Conservation (phyloP, 1,284 basidiomycete genomes). For the Sanghuangporus sanghuang region DNA sequence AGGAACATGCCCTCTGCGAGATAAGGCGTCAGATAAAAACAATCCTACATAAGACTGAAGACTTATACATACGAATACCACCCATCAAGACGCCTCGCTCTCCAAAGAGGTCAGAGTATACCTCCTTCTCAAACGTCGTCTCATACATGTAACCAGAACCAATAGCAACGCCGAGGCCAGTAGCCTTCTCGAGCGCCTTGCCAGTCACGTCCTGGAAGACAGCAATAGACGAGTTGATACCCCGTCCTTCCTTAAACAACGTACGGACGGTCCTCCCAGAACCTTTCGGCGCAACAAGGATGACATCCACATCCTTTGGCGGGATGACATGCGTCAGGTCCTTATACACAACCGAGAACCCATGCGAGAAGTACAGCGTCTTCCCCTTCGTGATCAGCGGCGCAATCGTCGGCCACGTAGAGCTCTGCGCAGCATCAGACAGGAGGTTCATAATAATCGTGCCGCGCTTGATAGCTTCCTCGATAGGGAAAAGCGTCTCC, state of each 20-base stretch:
- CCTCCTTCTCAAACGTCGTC: constrained; percentile 99
- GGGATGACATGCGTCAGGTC: constrained; percentile 93
- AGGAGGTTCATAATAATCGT: constrained; percentile 99
- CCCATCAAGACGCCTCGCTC: constrained; percentile 99
- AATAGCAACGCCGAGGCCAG: constrained; percentile 91
- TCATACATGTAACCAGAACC: constrained; percentile 98
- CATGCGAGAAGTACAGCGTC: constrained; percentile 99
- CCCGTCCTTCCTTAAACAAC: constrained; percentile 99
- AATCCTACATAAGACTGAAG: not conserved
- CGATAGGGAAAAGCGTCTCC: constrained; percentile 97
- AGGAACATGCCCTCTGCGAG: constrained; percentile 91
- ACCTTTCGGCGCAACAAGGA: constrained; percentile 98
- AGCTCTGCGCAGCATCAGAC: constrained; percentile 96
- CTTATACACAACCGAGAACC: constrained; percentile 99
- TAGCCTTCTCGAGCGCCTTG: constrained; percentile 95
- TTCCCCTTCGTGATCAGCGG: constrained; percentile 98
- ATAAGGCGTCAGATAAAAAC: constrained; percentile 19
- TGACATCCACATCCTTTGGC: constrained; percentile 94
- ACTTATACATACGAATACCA: constrained; percentile 74
- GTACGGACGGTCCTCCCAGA: constrained; percentile 98
- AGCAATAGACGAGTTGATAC: constrained; percentile 89
- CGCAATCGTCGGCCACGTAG: constrained; percentile 86
- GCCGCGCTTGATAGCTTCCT: constrained; percentile 93
- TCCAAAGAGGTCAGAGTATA: constrained; percentile 98
- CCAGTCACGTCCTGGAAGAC: constrained; percentile 95